A percentile compares a stretch with the other conserved stretches of the same genome.
Conservation (phyloP, 441 rosid species). For the Populus hybrid region DNA sequence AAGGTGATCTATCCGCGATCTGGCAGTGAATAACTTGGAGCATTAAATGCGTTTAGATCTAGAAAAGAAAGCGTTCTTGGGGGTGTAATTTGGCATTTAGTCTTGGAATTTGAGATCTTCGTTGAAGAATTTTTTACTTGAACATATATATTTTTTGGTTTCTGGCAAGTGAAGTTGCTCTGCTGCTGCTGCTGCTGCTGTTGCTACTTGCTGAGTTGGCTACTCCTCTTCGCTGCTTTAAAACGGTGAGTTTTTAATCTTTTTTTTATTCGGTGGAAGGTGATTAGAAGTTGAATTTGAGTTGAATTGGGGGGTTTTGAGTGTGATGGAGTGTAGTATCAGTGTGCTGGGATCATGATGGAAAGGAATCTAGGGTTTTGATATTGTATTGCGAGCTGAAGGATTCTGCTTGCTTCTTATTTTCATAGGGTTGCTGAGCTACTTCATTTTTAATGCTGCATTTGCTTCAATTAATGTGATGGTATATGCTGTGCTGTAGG, state of each 20-base stretch:
- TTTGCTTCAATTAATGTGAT: conserved; percentile 18
- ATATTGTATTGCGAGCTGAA: conserved; percentile 5
- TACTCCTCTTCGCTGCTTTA: background rate
- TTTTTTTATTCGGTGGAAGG: background rate
- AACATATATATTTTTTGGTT: background rate
- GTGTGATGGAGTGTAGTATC: conserved; percentile 10
- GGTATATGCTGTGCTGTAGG: background rate
- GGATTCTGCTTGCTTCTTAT: conserved; percentile 20
- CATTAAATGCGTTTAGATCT: conserved; percentile 42
- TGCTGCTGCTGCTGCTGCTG: background rate
- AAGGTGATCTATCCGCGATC: conserved; percentile 23
- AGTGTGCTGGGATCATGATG: conserved; percentile 15
- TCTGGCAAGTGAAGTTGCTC: conserved; percentile 19
- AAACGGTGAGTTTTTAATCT: conserved; percentile 17
- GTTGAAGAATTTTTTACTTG: conserved; percentile 18
- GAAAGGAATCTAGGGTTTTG: background rate
- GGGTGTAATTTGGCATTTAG: conserved; percentile 17
- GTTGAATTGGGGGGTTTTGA: conserved; percentile 24
- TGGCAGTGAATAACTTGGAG: background rate
- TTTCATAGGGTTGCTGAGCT: conserved; percentile 12
- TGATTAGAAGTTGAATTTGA: conserved; percentile 6
- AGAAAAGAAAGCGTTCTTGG: conserved; percentile 23
- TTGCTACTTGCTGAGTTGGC: conserved; percentile 2
- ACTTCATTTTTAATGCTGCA: conserved; percentile 15
- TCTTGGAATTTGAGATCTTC: conserved; percentile 30